Base-by-base conservation (phyloP, 2,329 filamentous ascomycete species). In the Colletotrichum phormii region DNA sequence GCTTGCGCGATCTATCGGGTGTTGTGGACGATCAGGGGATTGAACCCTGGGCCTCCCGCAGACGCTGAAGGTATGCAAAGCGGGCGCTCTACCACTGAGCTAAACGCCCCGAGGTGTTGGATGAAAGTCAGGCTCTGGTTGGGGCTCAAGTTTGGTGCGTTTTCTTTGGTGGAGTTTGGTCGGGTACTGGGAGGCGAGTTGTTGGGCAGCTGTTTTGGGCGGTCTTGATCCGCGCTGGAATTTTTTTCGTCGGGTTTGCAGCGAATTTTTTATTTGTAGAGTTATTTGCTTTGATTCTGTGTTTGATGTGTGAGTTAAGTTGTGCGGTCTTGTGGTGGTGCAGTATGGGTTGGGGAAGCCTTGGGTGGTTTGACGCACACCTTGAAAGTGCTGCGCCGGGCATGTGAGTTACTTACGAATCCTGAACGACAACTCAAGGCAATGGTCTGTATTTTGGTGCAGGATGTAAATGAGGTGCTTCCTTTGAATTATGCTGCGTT, bases 41-140 rank as follows among this genome's bases (percentile, higher is more conserved):
- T 49, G 61, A 63, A 63, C 61, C 61, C 61, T 63, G 61, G 61
- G 61, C 61, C 61, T 54, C 51, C 51, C 46, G 46, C 61, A 63
- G 13, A 63, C 42, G 49, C n/a, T 63, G 13, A 7, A 53, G 46
- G 8, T 4, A 63, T 63, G 61, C 61, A 63, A 63, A 63, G 61
- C 61, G 61, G 51, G 51, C 51, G 61, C 51, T 46, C 51, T 63
- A 63, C 61, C 61, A 63, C 61, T 63, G 51, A 46, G 51, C 61
- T 49, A 63, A 53, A 49, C 61, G 61, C 61, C 61, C 60, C n/a
- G 11, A 24, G 18, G 13, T 53, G 29, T 24, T 5, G 13, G 4
- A 18, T 63, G 29, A 0, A 11, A 0, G 0, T 1, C 11, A 3
- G 0, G 1, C 0, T 5, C 1, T 1, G 8, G 12, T 1, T 5